These are phyloP conservation scores for Tylopilus sp. DNA, from an alignment of 768 basidiomycete species.

Conservation along the genomic window DNA sequence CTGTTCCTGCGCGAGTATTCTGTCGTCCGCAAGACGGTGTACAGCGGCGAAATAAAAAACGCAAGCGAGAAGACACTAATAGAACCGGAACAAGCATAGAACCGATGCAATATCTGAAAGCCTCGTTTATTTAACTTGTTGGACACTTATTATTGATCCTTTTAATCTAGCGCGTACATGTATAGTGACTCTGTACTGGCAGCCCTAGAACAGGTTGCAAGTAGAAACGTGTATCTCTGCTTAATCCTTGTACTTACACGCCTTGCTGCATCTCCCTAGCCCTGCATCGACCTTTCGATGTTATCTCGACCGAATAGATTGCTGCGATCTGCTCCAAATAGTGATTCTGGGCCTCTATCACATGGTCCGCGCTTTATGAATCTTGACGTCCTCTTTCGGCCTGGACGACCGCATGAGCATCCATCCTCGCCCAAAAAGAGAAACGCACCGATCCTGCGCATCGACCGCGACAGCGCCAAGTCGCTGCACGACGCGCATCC, in stretches of 20 bases:
- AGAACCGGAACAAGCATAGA: not conserved
- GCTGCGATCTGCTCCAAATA: too few relatives aligned
- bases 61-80: not conserved
- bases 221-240: not conserved
- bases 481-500: conserved; percentile 91
- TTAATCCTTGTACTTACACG: too few relatives aligned
- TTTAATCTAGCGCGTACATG: not conserved
- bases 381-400: conserved; percentile 81
- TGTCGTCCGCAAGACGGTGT: conserved; percentile 48
- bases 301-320: too few relatives aligned
- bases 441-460: conserved; percentile 64
- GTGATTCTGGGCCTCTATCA: too few relatives aligned
- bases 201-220: too few relatives aligned
- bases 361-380: conserved; percentile 62
- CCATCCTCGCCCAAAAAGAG: not conserved
- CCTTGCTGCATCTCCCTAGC: too few relatives aligned
- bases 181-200: too few relatives aligned
- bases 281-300: too few relatives aligned
- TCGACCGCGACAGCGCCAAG: conserved; percentile 90
- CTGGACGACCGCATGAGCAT: conserved; percentile 19
- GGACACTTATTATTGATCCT: not conserved
- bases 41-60: conserved; percentile 22
- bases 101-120: not conserved
- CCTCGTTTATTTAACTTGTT: not conserved
- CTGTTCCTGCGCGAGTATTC: conserved; percentile 59